phyloP scores from a whole-genome alignment of 805 yeast species.

The Myxozyma geophila region DNA sequence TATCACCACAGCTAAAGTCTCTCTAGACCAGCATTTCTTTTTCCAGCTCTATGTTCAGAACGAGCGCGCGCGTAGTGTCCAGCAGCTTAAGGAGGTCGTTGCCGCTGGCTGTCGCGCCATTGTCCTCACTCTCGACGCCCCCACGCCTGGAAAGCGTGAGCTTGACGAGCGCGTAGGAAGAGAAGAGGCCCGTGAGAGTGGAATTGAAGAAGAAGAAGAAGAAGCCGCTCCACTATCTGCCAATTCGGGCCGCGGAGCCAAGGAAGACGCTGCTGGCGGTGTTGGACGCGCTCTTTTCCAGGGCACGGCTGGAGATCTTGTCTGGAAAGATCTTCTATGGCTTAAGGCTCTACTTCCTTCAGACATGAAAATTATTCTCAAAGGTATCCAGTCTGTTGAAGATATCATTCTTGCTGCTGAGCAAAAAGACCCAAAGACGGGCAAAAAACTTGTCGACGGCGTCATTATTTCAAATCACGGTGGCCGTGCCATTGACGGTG shows the following conservation, averaged over 20 bases:
- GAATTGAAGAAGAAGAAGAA: constrained; percentile 18
- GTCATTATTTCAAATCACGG: constrained; percentile 70
- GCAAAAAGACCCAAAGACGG: constrained; percentile 25
- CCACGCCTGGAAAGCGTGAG: constrained; percentile 57
- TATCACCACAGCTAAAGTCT: constrained; percentile 46
- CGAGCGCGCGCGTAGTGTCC: constrained; percentile 45
- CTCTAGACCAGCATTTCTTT: constrained; percentile 51
- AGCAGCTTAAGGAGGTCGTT: constrained; percentile 49
- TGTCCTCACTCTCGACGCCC: constrained; percentile 59
- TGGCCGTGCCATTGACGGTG: constrained; percentile 70
- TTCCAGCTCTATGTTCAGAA: constrained; percentile 55
- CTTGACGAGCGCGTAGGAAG: constrained; percentile 50
- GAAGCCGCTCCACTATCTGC: constrained; percentile 30
- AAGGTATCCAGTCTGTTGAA: constrained; percentile 39
- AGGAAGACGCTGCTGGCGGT: constrained; percentile 45
- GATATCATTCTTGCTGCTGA: constrained; percentile 35
- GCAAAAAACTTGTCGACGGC: constrained; percentile 49
- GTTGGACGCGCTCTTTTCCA: constrained; percentile 43
- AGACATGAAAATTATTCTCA: constrained; percentile 35
- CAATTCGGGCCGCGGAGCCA: constrained; percentile 28
- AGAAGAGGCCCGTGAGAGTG: constrained; percentile 37
- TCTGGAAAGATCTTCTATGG: constrained; percentile 37
- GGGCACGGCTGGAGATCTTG: constrained; percentile 40
- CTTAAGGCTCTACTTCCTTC: constrained; percentile 33
- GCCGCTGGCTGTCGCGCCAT: constrained; percentile 51